Evolutionary conservation across 371 early-diverging fungal species (phyloP).

Genomic region (Sporodiniella umbellata): DNA sequence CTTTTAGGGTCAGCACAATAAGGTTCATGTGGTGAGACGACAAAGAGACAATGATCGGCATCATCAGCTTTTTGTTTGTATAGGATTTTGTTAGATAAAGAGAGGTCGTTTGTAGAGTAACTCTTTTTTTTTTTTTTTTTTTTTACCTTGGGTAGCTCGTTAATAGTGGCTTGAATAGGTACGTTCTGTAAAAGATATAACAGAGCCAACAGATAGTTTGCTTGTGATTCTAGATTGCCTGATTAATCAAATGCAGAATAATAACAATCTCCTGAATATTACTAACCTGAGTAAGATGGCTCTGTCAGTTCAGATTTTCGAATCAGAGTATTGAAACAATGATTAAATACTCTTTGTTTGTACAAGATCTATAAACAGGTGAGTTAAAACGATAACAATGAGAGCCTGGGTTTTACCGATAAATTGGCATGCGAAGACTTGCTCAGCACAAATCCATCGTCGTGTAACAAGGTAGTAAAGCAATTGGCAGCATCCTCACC

Average conservation of each 20-base stretch:
- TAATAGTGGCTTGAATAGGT: constrained; percentile 68
- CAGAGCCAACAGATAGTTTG: constrained; percentile 56
- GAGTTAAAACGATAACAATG: not conserved
- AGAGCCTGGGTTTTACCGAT: constrained; percentile 38
- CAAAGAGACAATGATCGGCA: constrained; percentile 25
- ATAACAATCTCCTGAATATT: too few species aligned
- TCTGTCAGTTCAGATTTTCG: constrained; percentile 7
- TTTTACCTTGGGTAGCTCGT: constrained; percentile 63
- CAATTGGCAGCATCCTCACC: constrained; percentile 61
- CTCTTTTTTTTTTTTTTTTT: not conserved
- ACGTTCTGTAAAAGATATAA: constrained; percentile 71
- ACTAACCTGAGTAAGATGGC: constrained; percentile 15
- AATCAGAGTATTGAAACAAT: constrained; percentile 59
- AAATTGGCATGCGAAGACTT: constrained; percentile 62
- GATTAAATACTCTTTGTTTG: constrained; percentile 74
- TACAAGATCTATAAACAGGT: constrained; percentile 59
- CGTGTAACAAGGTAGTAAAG: constrained; percentile 59
- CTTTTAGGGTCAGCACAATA: constrained; percentile 14
- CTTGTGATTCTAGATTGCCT: constrained; percentile 28
- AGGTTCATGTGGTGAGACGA: constrained; percentile 17
- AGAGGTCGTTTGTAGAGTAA: not conserved
- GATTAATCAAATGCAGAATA: too few species aligned
- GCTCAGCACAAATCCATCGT: constrained; percentile 62
- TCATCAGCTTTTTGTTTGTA: too few species aligned
- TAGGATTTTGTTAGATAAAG: too few species aligned